Base-by-base conservation (phyloP, 108 stramenopile genomes). In the Cyclostephanos tholiformis region DNA sequence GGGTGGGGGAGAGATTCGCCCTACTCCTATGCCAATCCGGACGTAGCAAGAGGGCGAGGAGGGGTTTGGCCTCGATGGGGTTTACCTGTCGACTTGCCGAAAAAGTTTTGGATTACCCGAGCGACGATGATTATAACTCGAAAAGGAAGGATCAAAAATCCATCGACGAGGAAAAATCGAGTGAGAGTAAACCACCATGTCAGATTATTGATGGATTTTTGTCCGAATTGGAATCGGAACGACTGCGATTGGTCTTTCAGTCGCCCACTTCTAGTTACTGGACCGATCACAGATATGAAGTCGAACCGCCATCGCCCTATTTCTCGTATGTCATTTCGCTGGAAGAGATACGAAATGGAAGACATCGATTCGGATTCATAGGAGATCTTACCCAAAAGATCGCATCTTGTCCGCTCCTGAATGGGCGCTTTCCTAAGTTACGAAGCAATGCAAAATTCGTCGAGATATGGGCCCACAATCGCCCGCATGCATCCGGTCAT, bases 381-480 rank as follows among this genome's bases (percentile, higher is more conserved):
- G 86, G 79, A 29, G 53, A 63, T 12, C 38, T 92, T 13, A 69
- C 84, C 17, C 74, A 69, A 38, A 82, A 83, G 62, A 74, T 89
- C 29, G 35, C 57, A 8, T 49, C 65, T 0, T 78, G 80, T 27
- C 69, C 66, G 6, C 13, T 79, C 12, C 49, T 87, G 2, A 50
- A 39, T 27, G 43, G 75, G 16, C 79, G 83, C 50, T 86, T 88
- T 67, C 69, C 81, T 10, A 56, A 64, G 66, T 23, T 71, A 41
- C 38, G 71, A 67, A 56, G 82, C 16, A 50, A 66, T 9, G 82
- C 86, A 12, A 77, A 52, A 12, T 83, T 69, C 60, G 85, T 89
- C 29, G 96, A 97, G 75, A 72, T 93, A 75, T 97, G 96, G 96
- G 95, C 95, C 4, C 96, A 97, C 87, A 89, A 92, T 74, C 93